phyloP scores from a whole-genome alignment of 768 basidiomycete species.

The Phlegmacium glaucopus region DNA sequence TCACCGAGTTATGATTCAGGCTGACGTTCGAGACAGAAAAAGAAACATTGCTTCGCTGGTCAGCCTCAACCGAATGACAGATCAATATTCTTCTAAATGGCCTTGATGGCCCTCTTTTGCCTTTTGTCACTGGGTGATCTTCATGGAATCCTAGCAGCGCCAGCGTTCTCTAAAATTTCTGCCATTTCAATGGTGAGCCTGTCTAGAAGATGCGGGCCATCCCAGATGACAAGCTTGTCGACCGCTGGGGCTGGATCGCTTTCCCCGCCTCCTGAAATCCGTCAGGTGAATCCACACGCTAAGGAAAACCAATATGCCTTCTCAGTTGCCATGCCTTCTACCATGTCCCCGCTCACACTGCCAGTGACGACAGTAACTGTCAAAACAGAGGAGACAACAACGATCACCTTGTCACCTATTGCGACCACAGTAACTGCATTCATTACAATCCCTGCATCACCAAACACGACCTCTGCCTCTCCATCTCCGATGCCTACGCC shows the following conservation, averaged over 20 bases:
- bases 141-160: constrained; percentile 1
- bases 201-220: no score
- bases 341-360: neutral
- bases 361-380: constrained; percentile 12
- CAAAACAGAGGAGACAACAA: constrained; percentile 15
- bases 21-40: neutral
- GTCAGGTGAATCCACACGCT: no score
- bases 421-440: neutral
- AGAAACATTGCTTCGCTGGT: neutral
- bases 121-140: constrained; percentile 1
- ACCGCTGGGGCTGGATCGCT: no score
- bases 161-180: neutral
- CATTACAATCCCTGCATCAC: neutral
- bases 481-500: constrained; percentile 1
- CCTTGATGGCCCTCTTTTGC: neutral
- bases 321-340: neutral
- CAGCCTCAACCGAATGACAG: no score
- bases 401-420: constrained; percentile 18
- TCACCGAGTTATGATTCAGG: no score
- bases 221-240: no score
- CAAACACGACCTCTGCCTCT: constrained; percentile 4
- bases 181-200: neutral
- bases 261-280: no score
- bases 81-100: constrained; percentile 1
- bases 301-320: neutral